phyloP scores from a whole-genome alignment of 1,284 basidiomycete species.

The Leucoagaricus sp. region DNA sequence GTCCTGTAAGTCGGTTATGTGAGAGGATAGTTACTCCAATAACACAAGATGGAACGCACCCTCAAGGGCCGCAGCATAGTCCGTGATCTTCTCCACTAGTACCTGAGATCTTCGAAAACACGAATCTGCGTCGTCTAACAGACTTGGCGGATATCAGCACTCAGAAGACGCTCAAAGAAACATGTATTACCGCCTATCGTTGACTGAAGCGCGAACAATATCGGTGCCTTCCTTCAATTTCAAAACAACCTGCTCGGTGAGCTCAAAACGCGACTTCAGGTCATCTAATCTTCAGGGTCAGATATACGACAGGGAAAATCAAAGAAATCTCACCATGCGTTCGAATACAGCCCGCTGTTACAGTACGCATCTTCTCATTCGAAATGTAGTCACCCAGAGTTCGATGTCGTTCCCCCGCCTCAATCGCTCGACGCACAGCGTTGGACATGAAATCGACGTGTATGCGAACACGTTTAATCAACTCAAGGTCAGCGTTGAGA shows the following conservation, averaged over 20 bases:
- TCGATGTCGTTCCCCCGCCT: constrained; percentile 63
- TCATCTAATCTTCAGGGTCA: constrained; percentile 46
- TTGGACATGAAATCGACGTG: constrained; percentile 76
- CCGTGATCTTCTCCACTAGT: constrained; percentile 54
- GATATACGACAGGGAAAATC: too few species aligned
- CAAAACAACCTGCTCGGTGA: constrained; percentile 54
- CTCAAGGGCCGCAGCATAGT: constrained; percentile 53
- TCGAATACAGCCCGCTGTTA: constrained; percentile 71
- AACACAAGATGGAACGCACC: constrained; percentile 35
- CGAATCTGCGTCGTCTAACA: constrained; percentile 60
- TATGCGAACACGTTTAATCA: constrained; percentile 63
- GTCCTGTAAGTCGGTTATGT: constrained; percentile 37
- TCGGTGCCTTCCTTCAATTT: constrained; percentile 61
- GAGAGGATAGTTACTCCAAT: not conserved
- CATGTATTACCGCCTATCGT: constrained; percentile 47
- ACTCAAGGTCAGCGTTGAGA: constrained; percentile 67
- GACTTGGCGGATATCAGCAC: constrained; percentile 35
- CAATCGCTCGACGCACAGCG: constrained; percentile 63
- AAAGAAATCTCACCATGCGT: constrained; percentile 54
- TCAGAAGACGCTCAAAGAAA: not conserved
- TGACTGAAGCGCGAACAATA: constrained; percentile 51
- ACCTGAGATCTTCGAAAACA: constrained; percentile 59
- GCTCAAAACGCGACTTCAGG: constrained; percentile 50
- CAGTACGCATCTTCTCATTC: constrained; percentile 75
- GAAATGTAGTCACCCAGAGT: constrained; percentile 83